phyloP scores from a whole-genome alignment of 2,329 filamentous ascomycete genomes.

The Huntiella omanensis region DNA sequence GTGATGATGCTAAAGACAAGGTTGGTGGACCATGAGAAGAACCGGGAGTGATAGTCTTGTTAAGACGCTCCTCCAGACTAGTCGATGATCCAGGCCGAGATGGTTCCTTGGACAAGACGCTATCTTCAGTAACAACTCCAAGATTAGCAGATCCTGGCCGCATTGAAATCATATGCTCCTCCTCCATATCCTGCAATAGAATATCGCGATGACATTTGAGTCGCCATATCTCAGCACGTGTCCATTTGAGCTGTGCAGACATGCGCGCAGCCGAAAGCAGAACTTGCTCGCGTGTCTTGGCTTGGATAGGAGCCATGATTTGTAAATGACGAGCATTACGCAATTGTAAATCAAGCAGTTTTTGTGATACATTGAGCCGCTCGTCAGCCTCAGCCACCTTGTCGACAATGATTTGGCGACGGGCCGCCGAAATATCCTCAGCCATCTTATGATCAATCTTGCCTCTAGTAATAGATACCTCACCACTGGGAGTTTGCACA shows the following conservation, averaged over 20 bases:
- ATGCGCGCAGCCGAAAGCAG: constrained; percentile 69
- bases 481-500: constrained; percentile 52
- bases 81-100: constrained; percentile 8
- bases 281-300: constrained; percentile 73
- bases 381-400: constrained; percentile 73
- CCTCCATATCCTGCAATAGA: constrained; percentile 64
- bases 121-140: constrained; percentile 6
- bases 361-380: constrained; percentile 52
- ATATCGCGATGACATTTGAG: constrained; percentile 84
- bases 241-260: constrained; percentile 81
- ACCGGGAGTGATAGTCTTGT: constrained; percentile 1
- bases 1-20: constrained; percentile 3
- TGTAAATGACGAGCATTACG: constrained; percentile 81
- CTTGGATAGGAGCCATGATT: constrained; percentile 73
- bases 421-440: constrained; percentile 66
- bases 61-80: constrained; percentile 1
- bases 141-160: background rate
- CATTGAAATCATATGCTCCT: constrained; percentile 31
- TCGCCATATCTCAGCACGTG: constrained; percentile 83
- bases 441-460: constrained; percentile 67
- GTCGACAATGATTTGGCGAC: constrained; percentile 62
- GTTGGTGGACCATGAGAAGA: constrained; percentile 2
- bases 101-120: background rate
- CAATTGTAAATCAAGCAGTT: constrained; percentile 63
- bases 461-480: constrained; percentile 53